Percentiles rank a stretch among this genome's conserved stretches.
Evolutionary conservation across 129 eudicot genomes (phyloP).

Genomic region (Chrysanthemum lavandulifolium): DNA sequence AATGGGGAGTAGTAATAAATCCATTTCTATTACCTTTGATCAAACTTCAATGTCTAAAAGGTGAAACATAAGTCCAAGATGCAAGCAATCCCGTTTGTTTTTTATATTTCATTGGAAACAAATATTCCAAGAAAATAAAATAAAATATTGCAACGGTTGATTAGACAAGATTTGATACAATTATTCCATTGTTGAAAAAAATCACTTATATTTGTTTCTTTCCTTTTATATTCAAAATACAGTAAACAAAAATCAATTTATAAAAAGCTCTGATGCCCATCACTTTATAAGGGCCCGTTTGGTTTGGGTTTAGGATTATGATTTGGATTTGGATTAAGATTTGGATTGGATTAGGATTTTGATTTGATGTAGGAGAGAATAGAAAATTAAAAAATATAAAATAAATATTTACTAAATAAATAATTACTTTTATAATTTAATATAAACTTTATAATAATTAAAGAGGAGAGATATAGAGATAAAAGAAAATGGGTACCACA

Average conservation of each 20-base stretch:
- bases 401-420: too few relatives aligned
- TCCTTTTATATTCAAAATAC: neutral
- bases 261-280: neutral
- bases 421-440: too few relatives aligned
- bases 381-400: too few relatives aligned
- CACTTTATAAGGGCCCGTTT: too few relatives aligned
- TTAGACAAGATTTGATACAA: slow-evolving; percentile 4
- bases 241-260: neutral
- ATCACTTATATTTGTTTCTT: neutral
- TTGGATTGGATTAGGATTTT: too few relatives aligned
- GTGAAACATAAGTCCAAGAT: slow-evolving; percentile 38
- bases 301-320: too few relatives aligned
- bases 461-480: too few relatives aligned
- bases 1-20: slow-evolving; percentile 27
- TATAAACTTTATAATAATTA: too few relatives aligned
- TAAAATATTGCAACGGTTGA: neutral
- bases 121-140: neutral
- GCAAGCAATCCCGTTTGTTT: slow-evolving; percentile 30
- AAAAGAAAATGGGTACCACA: too few relatives aligned
- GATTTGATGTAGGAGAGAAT: too few relatives aligned
- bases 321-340: too few relatives aligned
- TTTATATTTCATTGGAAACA: neutral
- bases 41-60: slow-evolving; percentile 37
- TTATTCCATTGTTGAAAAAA: neutral
- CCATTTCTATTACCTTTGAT: slow-evolving; percentile 23